Evolutionary conservation across 139 green algal species (phyloP).

Genomic region (Gonium pectorale): DNA sequence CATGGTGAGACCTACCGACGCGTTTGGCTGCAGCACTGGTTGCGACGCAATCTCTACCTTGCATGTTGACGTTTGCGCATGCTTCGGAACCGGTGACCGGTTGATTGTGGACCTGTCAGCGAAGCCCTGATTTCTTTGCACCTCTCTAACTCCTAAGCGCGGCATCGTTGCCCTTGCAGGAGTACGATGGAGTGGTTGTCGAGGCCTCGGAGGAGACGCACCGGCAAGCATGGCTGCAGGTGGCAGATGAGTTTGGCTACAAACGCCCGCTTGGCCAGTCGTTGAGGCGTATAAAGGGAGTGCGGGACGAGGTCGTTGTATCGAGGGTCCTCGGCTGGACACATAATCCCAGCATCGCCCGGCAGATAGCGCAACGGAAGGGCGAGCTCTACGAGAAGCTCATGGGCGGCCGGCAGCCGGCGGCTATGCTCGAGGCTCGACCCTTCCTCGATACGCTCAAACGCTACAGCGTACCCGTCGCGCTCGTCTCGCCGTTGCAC

Average conservation of each 20-base stretch:
- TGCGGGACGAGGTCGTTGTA: conserved; percentile 94
- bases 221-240: conserved; percentile 79
- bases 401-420: conserved; percentile 44
- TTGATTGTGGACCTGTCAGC: too few relatives aligned
- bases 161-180: too few relatives aligned
- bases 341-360: conserved; percentile 79
- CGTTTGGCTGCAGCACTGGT: too few relatives aligned
- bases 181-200: conserved; percentile 87
- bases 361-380: conserved; percentile 81
- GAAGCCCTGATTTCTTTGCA: too few relatives aligned
- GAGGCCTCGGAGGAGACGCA: conserved; percentile 69
- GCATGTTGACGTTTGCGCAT: too few relatives aligned
- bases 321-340: conserved; percentile 93
- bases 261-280: conserved; percentile 74
- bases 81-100: too few relatives aligned
- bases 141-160: too few relatives aligned
- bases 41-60: too few relatives aligned
- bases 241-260: conserved; percentile 89
- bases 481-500: conserved; percentile 77
- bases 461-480: conserved; percentile 74
- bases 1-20: conserved; percentile 70
- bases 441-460: conserved; percentile 86
- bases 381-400: conserved; percentile 68
- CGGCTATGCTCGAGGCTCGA: conserved; percentile 63
- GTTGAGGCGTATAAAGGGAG: conserved; percentile 78